These are phyloP conservation scores for Byssoonygena ceratinophila DNA, from an alignment of 2,329 filamentous ascomycete genomes.

Conservation along the genomic window DNA sequence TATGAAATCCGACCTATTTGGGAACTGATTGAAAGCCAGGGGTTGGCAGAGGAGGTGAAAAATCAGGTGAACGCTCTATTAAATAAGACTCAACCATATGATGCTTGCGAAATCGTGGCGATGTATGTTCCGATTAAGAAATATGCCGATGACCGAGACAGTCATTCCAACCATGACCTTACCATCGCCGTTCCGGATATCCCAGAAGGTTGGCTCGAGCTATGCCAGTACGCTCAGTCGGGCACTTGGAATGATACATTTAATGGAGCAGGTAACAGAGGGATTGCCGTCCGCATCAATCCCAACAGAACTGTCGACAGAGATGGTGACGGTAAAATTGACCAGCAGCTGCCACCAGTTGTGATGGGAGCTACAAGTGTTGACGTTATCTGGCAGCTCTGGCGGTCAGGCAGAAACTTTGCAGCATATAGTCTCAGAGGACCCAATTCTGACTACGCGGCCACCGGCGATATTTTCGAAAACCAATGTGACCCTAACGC, in stretches of 20 bases:
- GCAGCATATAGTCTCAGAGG: constrained; percentile 5
- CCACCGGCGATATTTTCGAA: constrained; percentile 6
- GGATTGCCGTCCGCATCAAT: constrained; percentile 7
- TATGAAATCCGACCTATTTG: constrained; percentile 8
- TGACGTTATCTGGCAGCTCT: constrained; percentile 5
- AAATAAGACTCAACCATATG: constrained; percentile 2
- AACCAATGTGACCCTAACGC: constrained; percentile 9
- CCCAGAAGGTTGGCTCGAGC: constrained; percentile 4
- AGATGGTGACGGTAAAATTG: background rate
- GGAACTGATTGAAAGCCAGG: background rate
- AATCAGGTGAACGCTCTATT: constrained; percentile 4
- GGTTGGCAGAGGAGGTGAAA: background rate
- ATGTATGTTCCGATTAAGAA: constrained; percentile 9
- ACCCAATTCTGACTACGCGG: background rate
- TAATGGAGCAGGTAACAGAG: constrained; percentile 3
- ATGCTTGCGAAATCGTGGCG: constrained; percentile 7
- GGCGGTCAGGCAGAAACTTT: constrained; percentile 7
- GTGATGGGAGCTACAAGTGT: constrained; percentile 7
- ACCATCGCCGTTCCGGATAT: constrained; percentile 1
- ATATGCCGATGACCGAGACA: constrained; percentile 4
- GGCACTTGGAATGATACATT: constrained; percentile 6
- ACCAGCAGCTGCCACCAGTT: background rate
- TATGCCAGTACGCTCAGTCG: constrained; percentile 4
- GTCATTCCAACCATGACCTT: background rate
- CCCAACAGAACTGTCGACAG: constrained; percentile 4